Evolutionary conservation across 805 yeast genomes (phyloP).

Genomic region (Wickerhamomyces subpelliculosus): DNA sequence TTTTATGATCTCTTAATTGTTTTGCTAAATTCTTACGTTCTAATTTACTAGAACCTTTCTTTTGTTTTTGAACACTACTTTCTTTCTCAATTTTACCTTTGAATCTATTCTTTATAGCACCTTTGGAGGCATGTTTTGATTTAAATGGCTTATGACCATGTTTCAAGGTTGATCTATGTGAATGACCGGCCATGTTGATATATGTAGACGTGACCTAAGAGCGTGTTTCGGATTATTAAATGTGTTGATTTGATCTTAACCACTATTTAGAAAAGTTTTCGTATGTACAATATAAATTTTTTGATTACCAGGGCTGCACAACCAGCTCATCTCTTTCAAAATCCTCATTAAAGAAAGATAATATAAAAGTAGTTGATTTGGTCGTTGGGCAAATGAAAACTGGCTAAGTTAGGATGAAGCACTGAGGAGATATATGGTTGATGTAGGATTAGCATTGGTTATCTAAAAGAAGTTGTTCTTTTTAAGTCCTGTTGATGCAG

Average conservation of each 20-base stretch:
- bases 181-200: slow-evolving; percentile 57
- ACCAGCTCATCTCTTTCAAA: not conserved
- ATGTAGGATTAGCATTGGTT: no score
- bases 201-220: not conserved
- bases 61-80: slow-evolving; percentile 25
- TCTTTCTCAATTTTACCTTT: slow-evolving; percentile 87
- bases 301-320: not conserved
- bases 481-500: no score
- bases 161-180: slow-evolving; percentile 81
- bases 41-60: slow-evolving; percentile 32
- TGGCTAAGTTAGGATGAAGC: no score
- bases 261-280: not conserved
- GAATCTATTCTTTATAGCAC: slow-evolving; percentile 68
- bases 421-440: no score
- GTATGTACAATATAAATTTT: no score
- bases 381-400: no score
- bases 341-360: no score
- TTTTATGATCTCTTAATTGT: slow-evolving; percentile 72
- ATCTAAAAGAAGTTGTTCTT: no score
- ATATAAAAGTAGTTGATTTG: no score
- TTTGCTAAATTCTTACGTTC: slow-evolving; percentile 75
- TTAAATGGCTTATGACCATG: slow-evolving; percentile 87
- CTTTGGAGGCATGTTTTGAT: slow-evolving; percentile 84
- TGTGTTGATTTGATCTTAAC: slow-evolving; percentile 1
- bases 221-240: no score